Conservation (phyloP, 345 rosid genomes). For the Hibiscus syriacus region DNA sequence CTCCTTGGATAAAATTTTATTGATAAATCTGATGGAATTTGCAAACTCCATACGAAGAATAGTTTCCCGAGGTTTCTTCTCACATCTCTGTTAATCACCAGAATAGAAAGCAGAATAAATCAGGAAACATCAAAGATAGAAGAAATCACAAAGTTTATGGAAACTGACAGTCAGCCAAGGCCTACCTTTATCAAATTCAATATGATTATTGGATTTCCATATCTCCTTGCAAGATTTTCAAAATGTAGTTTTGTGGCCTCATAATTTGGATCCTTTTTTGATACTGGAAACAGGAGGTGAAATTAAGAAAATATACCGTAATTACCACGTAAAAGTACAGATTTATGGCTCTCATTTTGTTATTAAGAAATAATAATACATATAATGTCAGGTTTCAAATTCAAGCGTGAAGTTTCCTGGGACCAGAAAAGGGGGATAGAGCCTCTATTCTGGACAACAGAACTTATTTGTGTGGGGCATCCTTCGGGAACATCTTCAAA, state of each 20-base stretch:
- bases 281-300: constrained; percentile 42
- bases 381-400: constrained; percentile 79
- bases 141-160: not conserved
- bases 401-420: constrained; percentile 86
- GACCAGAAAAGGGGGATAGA: constrained; percentile 98
- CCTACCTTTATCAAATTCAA: constrained; percentile 84
- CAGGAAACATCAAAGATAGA: constrained; percentile 9
- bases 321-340: not conserved
- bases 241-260: constrained; percentile 91
- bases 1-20: constrained; percentile 52
- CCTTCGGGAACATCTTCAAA: constrained; percentile 72
- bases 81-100: constrained; percentile 48
- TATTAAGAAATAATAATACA: constrained; percentile 39
- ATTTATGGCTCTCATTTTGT: constrained; percentile 4
- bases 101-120: constrained; percentile 18
- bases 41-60: constrained; percentile 79
- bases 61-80: constrained; percentile 87
- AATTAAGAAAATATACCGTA: constrained; percentile 19
- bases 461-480: constrained; percentile 60
- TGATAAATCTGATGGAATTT: constrained; percentile 61
- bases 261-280: constrained; percentile 60
- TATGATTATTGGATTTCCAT: constrained; percentile 85
- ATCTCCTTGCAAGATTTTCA: constrained; percentile 80
- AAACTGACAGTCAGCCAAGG: not conserved
- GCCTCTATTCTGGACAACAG: constrained; percentile 90